Base-by-base conservation (phyloP, 2,329 filamentous ascomycete species). In the Diplodia sapinea region DNA sequence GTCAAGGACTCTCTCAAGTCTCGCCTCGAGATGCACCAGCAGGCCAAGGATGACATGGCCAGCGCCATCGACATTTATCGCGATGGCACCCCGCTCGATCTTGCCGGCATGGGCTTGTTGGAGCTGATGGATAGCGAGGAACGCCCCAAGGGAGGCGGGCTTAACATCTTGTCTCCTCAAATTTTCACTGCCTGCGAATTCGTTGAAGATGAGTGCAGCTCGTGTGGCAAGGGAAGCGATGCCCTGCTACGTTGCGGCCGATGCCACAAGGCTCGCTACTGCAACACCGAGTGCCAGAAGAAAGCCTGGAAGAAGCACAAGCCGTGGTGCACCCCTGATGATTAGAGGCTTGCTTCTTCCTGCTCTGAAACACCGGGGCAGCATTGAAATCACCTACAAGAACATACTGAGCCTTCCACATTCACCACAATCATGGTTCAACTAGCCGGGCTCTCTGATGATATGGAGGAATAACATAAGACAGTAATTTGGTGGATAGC, bases 241-340 rank as follows among this genome's bases (percentile, higher is more conserved):
- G 17, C 15, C 2, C 13, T 54, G 20, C 26, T 54, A 12, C 51
- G 15, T 15, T 54, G 51, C 12, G 51, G 29, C 11, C 51, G 51
- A 4, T 54, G 51, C 13, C 51, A 11, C 15, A 29, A 33, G 15
- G 51, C 26, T 9, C 51, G 51, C 17, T 54, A 54, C 51, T 54
- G 51, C 51, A 31, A 54, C 51, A 15, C 23, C 15, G 51, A 54
- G 51, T 54, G 51, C 26, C 51, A 54, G 51, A 54, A 54, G 26
- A 54, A 54, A 12, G 51, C 51, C 15, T 54, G 26, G 51, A 54
- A 54, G 51, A 33, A 5, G 26, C 51, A 54, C 26, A 54, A 54
- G 51, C 23, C 17, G 2, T 26, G 6, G 9, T 54, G 51, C 26
- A 17, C 15, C n/a, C 17, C 40, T 47, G 40, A 17, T 47, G 17